Evolutionary conservation across 2,329 filamentous ascomycete genomes (phyloP), one percentile per base, ranked within the genome.

Genomic region (Plenodomus biglobosus): DNA sequence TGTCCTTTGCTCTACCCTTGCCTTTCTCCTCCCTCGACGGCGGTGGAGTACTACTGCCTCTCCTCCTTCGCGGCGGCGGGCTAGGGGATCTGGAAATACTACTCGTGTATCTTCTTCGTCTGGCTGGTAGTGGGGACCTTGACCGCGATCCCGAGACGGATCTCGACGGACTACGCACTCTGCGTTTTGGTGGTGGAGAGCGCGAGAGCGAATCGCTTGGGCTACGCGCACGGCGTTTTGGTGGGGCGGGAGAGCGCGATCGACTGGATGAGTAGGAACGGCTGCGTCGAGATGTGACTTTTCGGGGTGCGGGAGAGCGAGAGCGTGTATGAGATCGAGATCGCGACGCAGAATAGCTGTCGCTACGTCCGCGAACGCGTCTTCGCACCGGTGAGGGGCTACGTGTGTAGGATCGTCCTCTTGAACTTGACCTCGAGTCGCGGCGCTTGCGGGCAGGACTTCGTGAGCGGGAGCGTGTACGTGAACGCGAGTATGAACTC

Each of bases 331-430:
- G n/a, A n/a, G 64, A 66, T 35, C 46, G 48, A 2, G 61, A 62
- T 16, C 41, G 35, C 3, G 35, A 37, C 8, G 8, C 16, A 17
- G 35, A 47, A 42, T 55, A 65, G 11, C 56, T 64, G 20, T 44
- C 50, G 24, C 58, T 62, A 13, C 58, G 48, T 16, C 52, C 52
- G 32, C 62, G 64, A 18, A 42, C 48, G 43, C 59, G 59, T 39
- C 51, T 58, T 15, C 58, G 65, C 38, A 53, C 55, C 30, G 58
- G 62, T n/a, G 65, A 62, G 13, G 58, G 51, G 45, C 62, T 66
- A 42, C 64, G 59, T 4, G 62, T 60, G 53, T 66, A 67, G 1
- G 64, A 68, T 8, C 66, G 54, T 8, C 62, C 64, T 38, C 64
- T 41, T 2, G 66, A 68, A 32, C 62, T 57, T 1, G 61, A 64